These are phyloP conservation scores for Fusarium pininemorale DNA, from an alignment of 2,329 filamentous ascomycete genomes.

Conservation along the genomic window DNA sequence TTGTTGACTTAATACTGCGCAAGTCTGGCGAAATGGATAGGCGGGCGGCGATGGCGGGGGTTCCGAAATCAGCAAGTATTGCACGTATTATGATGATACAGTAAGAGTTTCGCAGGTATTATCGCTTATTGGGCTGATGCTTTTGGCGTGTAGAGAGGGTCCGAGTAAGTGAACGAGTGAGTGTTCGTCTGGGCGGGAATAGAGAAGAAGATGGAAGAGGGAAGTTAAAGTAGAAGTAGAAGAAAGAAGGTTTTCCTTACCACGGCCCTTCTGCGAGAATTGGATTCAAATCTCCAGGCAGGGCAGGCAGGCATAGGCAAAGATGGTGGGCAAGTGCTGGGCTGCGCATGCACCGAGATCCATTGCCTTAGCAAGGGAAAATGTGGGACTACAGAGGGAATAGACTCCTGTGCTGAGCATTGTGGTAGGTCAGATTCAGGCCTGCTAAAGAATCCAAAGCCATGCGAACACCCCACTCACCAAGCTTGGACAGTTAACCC, in stretches of 20 bases:
- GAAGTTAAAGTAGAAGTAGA: slow-evolving; percentile 9
- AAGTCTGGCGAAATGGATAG: slow-evolving; percentile 15
- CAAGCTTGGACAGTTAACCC: slow-evolving; percentile 2
- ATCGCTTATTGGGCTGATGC: slow-evolving; percentile 1
- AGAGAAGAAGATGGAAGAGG: slow-evolving; percentile 23
- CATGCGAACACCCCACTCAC: slow-evolving; percentile 20
- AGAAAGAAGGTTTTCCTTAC: slow-evolving; percentile 38
- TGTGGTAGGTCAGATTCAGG: slow-evolving; percentile 32
- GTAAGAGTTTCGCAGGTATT: slow-evolving; percentile 8
- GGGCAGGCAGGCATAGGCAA: slow-evolving; percentile 14
- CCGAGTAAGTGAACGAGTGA: neutral
- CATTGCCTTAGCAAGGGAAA: slow-evolving; percentile 25
- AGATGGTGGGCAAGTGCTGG: slow-evolving; percentile 14
- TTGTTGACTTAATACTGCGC: slow-evolving; percentile 8
- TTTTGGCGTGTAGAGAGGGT: neutral
- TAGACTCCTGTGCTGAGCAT: slow-evolving; percentile 1
- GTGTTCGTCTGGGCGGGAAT: neutral
- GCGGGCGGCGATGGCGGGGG: slow-evolving; percentile 23
- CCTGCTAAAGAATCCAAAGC: slow-evolving; percentile 16
- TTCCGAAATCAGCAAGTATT: slow-evolving; percentile 17
- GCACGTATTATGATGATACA: slow-evolving; percentile 19
- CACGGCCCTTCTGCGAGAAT: slow-evolving; percentile 28
- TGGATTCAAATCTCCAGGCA: slow-evolving; percentile 27
- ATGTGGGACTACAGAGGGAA: slow-evolving; percentile 15
- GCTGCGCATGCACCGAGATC: slow-evolving; percentile 22